Conservation (phyloP, 192 early-diverging fungal species). For the Pilaira anomala region DNA sequence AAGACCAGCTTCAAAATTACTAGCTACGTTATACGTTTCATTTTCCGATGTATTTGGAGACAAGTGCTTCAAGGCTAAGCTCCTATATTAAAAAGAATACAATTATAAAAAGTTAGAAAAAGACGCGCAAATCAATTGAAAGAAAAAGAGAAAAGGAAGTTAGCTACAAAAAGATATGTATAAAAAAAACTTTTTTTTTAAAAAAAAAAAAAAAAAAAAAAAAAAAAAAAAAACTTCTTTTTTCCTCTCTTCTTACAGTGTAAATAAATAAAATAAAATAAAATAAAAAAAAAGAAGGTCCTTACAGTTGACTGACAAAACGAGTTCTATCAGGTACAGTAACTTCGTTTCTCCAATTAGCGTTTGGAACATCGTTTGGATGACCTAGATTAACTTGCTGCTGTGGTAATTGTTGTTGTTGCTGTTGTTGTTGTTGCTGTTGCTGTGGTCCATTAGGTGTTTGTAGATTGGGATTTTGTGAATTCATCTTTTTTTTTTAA, state of each 20-base stretch:
- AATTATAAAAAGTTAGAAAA: neutral
- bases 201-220: conserved; percentile 3
- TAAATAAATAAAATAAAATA: neutral
- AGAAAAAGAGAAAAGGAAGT: neutral
- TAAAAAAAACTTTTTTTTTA: neutral
- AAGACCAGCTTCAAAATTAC: conserved; percentile 32
- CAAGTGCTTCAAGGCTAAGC: conserved; percentile 21
- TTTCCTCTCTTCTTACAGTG: too few relatives aligned
- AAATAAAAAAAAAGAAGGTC: conserved; percentile 3
- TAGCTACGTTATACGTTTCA: conserved; percentile 28
- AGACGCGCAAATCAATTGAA: neutral
- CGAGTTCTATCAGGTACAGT: conserved; percentile 21
- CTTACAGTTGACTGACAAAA: conserved; percentile 25
- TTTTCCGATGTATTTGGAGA: conserved; percentile 28
- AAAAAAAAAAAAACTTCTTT: neutral
- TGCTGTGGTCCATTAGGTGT: neutral
- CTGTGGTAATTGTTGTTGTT: too few relatives aligned
- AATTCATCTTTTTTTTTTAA: neutral
- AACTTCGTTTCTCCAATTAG: conserved; percentile 25
- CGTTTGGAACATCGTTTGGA: conserved; percentile 8
- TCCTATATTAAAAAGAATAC: conserved; percentile 11
- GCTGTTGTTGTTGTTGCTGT: too few relatives aligned
- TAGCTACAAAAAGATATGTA: neutral
- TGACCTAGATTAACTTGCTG: conserved; percentile 7
- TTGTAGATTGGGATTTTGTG: neutral